These are phyloP conservation scores for Linaria vulgaris DNA, from an alignment of 257 asterid genomes.

Conservation along the genomic window DNA sequence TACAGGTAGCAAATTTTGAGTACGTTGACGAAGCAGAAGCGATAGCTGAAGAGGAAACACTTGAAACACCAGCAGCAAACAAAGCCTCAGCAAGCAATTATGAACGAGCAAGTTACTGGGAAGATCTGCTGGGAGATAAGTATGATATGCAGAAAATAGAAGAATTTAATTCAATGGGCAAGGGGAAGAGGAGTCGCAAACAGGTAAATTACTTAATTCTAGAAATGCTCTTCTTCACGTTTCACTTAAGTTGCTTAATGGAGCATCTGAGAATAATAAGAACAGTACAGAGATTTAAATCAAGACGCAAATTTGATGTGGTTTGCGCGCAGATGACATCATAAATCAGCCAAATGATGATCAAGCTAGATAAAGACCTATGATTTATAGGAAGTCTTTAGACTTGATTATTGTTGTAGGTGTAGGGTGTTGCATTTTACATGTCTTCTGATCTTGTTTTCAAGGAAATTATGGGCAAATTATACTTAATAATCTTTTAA, in stretches of 20 bases:
- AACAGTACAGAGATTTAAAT: not conserved
- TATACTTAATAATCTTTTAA: slow-evolving; percentile 11
- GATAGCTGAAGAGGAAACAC: slow-evolving; percentile 69
- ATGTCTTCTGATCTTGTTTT: not conserved
- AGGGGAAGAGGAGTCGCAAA: slow-evolving; percentile 94
- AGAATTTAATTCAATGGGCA: slow-evolving; percentile 88
- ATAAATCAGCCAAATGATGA: not conserved
- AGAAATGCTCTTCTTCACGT: slow-evolving; percentile 1
- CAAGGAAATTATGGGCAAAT: slow-evolving; percentile 2
- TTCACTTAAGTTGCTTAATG: slow-evolving; percentile 20
- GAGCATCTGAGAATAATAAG: slow-evolving; percentile 3
- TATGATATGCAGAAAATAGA: slow-evolving; percentile 81
- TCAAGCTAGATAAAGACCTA: not conserved
- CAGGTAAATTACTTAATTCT: slow-evolving; percentile 47
- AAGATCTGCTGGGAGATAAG: slow-evolving; percentile 81
- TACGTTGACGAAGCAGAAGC: slow-evolving; percentile 72
- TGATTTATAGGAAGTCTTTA: not conserved
- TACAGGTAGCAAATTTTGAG: slow-evolving; percentile 94
- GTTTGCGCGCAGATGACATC: not conserved
- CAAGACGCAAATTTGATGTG: not conserved
- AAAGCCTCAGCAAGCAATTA: slow-evolving; percentile 62
- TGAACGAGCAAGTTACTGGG: slow-evolving; percentile 82
- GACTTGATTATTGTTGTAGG: not conserved
- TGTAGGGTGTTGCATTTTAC: slow-evolving; percentile 8
- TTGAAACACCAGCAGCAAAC: slow-evolving; percentile 49